A percentile compares a stretch with the other conserved stretches of the same genome.
Evolutionary conservation across 2,329 filamentous ascomycete genomes (phyloP).

Genomic region (Neopestalotiopsis sp.): DNA sequence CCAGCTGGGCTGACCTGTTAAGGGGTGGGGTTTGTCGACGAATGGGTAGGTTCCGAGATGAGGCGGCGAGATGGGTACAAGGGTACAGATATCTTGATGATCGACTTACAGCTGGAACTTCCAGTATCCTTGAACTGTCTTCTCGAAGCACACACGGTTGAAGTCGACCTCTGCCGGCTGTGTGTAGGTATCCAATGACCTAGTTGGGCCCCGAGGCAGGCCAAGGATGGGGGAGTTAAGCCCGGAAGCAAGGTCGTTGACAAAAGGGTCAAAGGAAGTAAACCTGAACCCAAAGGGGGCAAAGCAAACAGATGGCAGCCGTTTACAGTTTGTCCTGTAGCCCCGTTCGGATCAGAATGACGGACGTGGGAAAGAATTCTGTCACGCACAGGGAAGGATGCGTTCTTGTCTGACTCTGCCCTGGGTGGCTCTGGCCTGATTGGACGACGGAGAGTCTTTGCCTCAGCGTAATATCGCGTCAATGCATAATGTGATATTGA

Average conservation of each 20-base stretch:
- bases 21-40: slow-evolving; percentile 42
- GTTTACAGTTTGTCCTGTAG: neutral
- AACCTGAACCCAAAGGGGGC: slow-evolving; percentile 40
- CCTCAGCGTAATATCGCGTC: slow-evolving; percentile 47
- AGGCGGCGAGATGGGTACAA: slow-evolving; percentile 38
- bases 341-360: slow-evolving; percentile 33
- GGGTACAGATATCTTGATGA: slow-evolving; percentile 38
- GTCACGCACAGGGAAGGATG: slow-evolving; percentile 45
- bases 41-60: slow-evolving; percentile 34
- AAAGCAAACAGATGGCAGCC: slow-evolving; percentile 28
- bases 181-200: slow-evolving; percentile 33
- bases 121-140: slow-evolving; percentile 11
- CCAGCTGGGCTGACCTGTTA: slow-evolving; percentile 40
- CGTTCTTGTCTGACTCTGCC: slow-evolving; percentile 37
- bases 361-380: slow-evolving; percentile 42
- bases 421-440: slow-evolving; percentile 36
- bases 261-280: slow-evolving; percentile 45
- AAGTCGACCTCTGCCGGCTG: slow-evolving; percentile 28
- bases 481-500: slow-evolving; percentile 45
- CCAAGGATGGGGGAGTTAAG: slow-evolving; percentile 32
- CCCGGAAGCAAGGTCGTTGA: slow-evolving; percentile 39
- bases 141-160: slow-evolving; percentile 15
- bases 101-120: slow-evolving; percentile 36
- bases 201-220: slow-evolving; percentile 34
- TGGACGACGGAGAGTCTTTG: slow-evolving; percentile 41